These are phyloP conservation scores for Paxillus rubicundulus DNA, from an alignment of 768 basidiomycete species.

Conservation along the genomic window DNA sequence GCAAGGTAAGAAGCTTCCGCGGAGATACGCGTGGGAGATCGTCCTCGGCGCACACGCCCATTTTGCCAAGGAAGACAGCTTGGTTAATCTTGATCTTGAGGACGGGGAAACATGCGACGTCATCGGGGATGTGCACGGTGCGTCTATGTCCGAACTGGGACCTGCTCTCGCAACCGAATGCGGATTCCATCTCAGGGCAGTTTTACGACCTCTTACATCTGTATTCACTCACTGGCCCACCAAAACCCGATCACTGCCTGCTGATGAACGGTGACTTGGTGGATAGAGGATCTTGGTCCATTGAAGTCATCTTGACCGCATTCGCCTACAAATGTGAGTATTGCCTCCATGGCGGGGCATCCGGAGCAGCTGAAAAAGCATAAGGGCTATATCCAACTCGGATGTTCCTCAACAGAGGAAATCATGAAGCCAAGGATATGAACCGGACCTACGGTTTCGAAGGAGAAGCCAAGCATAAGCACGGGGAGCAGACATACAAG, in stretches of 20 bases:
- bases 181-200: conserved; percentile 57
- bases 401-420: conserved; percentile 94
- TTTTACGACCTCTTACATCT: conserved; percentile 93
- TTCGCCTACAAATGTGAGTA: conserved; percentile 91
- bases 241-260: conserved; percentile 79
- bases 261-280: conserved; percentile 96
- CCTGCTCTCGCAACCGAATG: not conserved
- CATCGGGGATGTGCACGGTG: conserved; percentile 95
- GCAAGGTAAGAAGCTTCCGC: conserved; percentile 86
- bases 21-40: conserved; percentile 95
- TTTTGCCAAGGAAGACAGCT: conserved; percentile 73
- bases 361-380: conserved; percentile 9
- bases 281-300: conserved; percentile 94
- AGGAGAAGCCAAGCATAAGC: conserved; percentile 95
- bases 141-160: conserved; percentile 14
- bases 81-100: conserved; percentile 73
- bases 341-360: not conserved
- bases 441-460: conserved; percentile 93
- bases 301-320: conserved; percentile 88
- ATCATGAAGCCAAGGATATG: conserved; percentile 98
- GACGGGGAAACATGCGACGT: conserved; percentile 86
- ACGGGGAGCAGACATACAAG: conserved; percentile 94
- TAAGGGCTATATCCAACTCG: conserved; percentile 86
- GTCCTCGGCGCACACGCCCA: conserved; percentile 78
- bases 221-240: conserved; percentile 80